Percentiles rank a stretch among this genome's conserved stretches.
phyloP scores from a whole-genome alignment of 1,284 basidiomycete species.

The Psilocybe mexicana region DNA sequence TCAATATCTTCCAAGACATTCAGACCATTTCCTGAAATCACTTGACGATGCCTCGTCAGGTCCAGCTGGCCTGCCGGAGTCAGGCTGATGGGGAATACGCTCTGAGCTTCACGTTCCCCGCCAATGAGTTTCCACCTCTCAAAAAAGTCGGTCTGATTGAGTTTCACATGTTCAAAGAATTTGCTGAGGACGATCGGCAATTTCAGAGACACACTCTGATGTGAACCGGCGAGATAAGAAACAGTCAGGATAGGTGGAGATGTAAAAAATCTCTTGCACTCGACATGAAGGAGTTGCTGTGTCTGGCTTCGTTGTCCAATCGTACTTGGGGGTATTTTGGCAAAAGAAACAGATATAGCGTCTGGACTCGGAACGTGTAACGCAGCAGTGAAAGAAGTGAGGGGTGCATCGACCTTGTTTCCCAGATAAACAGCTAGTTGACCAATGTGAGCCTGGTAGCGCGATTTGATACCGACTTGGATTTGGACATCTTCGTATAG shows the following conservation, averaged over 20 bases:
- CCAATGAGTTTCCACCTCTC: slow-evolving; percentile 98
- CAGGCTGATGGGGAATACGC: slow-evolving; percentile 81
- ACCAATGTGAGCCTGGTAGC: slow-evolving; percentile 91
- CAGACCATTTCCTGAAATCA: slow-evolving; percentile 78
- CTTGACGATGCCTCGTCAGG: slow-evolving; percentile 66
- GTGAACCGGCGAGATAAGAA: slow-evolving; percentile 90
- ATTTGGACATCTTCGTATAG: slow-evolving; percentile 95
- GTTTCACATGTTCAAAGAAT: slow-evolving; percentile 91
- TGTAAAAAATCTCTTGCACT: slow-evolving; percentile 89
- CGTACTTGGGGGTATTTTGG: slow-evolving; percentile 84
- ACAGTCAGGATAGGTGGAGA: slow-evolving; percentile 82
- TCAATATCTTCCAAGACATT: slow-evolving; percentile 81
- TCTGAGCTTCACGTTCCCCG: slow-evolving; percentile 88
- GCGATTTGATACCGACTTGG: slow-evolving; percentile 95
- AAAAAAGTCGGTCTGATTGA: slow-evolving; percentile 88
- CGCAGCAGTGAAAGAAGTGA: slow-evolving; percentile 88
- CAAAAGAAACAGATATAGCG: slow-evolving; percentile 78
- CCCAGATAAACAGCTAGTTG: slow-evolving; percentile 94
- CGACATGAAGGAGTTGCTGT: slow-evolving; percentile 91
- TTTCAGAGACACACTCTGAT: slow-evolving; percentile 83
- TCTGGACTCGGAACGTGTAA: slow-evolving; percentile 75
- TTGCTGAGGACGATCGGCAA: slow-evolving; percentile 89
- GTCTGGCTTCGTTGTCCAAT: slow-evolving; percentile 86
- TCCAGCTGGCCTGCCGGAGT: slow-evolving; percentile 74
- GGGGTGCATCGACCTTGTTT: slow-evolving; percentile 88